Base-by-base conservation (phyloP, 164 flowering plant genomes). In the Chimonanthus salicifolius region DNA sequence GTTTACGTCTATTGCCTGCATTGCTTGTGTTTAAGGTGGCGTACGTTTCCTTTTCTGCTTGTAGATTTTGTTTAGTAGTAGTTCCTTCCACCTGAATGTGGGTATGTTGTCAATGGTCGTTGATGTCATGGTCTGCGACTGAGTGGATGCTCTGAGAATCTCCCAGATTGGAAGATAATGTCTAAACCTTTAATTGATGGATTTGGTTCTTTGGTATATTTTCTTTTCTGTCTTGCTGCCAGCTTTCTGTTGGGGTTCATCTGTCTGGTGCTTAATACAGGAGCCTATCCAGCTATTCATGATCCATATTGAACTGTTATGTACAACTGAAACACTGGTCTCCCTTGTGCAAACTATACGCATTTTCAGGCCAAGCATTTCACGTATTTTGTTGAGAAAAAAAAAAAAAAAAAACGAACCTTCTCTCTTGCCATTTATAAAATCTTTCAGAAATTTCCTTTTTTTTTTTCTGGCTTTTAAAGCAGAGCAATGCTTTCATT, bases 11-110 rank as follows among this genome's bases (percentile, higher is more conserved):
- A 47, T 74, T 77, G 68, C 68, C 71, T 11, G 67, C 74, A n/a
- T 18, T n/a, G 48, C 65, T 60, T 58, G 54, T 58, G 68, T 62
- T 47, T 51, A 76, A 76, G 77, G 82, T 76, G 70, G 62, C 64
- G 10, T 70, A 20, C 51, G 60, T 21, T 18, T 46, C 20, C 16
- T 62, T 69, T 49, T 68, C 54, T 11, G 21, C 44, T 7, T n/a
- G 20, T 47, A 16, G 20, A 6, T 16, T 47, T 68, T n/a, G 18
- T 68, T 15, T 44, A 45, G 20, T 16, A 47, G 16, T 48, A 5
- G 54, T 45, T 43, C 48, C 68, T 66, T 66, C 47, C 18, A 66
- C 16, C 45, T 13, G 8, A 4, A 10, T 66, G n/a, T 2, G 6
- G 4, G 15, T 44, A 54, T 54, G 11, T 54, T 13, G 60, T 54